phyloP scores from a whole-genome alignment of 225 moss, liverwort and hornwort species.

The Pleurozium schreberi region DNA sequence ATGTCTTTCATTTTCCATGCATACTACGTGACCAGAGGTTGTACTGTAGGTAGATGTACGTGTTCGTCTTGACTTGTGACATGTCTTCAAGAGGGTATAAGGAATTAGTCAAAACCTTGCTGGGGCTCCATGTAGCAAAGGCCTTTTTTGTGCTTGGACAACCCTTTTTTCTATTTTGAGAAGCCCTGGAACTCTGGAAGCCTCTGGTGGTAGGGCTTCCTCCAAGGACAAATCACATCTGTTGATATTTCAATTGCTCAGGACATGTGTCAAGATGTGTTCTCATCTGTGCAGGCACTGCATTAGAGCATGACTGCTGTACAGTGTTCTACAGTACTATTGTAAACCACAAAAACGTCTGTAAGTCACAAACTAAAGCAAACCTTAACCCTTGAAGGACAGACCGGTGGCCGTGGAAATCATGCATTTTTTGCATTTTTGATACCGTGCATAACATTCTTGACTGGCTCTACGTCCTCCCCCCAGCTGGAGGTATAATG shows the following conservation, averaged over 20 bases:
- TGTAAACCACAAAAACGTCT: no score
- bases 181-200: not conserved
- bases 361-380: not conserved
- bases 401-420: no score
- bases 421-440: no score
- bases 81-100: not conserved
- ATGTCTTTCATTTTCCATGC: not conserved
- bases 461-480: no score
- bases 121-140: not conserved
- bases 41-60: not conserved
- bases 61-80: not conserved
- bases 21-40: not conserved
- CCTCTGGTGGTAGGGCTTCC: not conserved
- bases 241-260: not conserved
- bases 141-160: not conserved
- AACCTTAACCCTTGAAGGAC: no score
- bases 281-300: not conserved
- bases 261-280: not conserved
- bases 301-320: not conserved
- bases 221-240: not conserved
- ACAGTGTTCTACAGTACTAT: not conserved
- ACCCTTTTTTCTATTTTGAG: no score
- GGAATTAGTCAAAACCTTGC: not conserved
- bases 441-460: no score
- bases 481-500: no score